Base-by-base conservation (phyloP, 2,329 filamentous ascomycete genomes). In the Aspergillus melleus region DNA sequence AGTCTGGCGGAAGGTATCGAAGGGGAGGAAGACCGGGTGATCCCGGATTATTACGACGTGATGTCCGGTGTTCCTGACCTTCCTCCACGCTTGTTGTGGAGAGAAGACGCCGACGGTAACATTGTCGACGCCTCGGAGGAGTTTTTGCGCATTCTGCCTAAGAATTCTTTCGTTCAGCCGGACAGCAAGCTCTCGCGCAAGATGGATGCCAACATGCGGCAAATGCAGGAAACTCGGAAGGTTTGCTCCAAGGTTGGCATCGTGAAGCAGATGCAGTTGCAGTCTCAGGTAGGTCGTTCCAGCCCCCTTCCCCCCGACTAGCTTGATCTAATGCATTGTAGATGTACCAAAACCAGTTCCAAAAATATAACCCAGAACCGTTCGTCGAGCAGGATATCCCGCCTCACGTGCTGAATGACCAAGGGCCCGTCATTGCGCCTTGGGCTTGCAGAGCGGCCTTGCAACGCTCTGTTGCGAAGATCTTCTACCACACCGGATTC, bases 231-330 rank as follows among this genome's bases (percentile, higher is more conserved):
- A 70, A 99, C 95, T 0, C 86, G 95, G 67, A 98, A 97, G 73
- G 85, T 99, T 30, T 96, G 92, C 70, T 92, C 92, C 11, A 99
- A 98, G 78, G 96, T 99, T 73, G 89, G 91, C 52, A 92, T 99
- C 62, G 95, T 99, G 74, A 99, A 98, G 80, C 95, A 99, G 79
- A 99, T 99, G 95, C 95, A 99, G 78, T 87, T 98, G 56, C 95
- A 99, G 75, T 91, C 92, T 54, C 95, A 97, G 85, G 91, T 92
- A 85, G 80, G 70, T 8, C 53, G 30, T 29, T 44, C 8, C 26
- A 29, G 8, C 52, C 39, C 6, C 30, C 59, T n/a, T n/a, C 12
- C 19, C 46, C n/a, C 26, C 3, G 12, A 11, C n/a, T 10, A 9
- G 10, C n/a, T n/a, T 55, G 30, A 39, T 54, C 68, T 64, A 66